phyloP scores from a whole-genome alignment of 2,329 filamentous ascomycete species.

The Truncatella angustata region DNA sequence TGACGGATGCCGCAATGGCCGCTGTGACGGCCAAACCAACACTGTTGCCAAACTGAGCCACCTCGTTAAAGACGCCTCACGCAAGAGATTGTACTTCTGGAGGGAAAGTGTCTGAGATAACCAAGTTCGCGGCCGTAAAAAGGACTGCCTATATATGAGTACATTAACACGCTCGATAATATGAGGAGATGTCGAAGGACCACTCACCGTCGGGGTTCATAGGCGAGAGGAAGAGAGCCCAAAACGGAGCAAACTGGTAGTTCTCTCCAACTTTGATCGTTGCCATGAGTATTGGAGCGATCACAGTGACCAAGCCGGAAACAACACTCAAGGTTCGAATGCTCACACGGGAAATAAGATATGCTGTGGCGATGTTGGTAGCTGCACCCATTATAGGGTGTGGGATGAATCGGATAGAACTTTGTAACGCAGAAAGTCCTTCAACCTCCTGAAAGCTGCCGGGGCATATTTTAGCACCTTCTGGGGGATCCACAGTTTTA shows the following conservation, averaged over 20 bases:
- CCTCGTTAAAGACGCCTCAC: slow-evolving; percentile 59
- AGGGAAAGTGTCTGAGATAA: slow-evolving; percentile 55
- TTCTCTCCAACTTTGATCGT: slow-evolving; percentile 42
- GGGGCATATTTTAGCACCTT: background rate
- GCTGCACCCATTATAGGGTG: slow-evolving; percentile 41
- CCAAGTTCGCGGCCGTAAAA: slow-evolving; percentile 53
- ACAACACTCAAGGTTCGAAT: slow-evolving; percentile 37
- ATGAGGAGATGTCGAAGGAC: no score
- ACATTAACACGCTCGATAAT: no score
- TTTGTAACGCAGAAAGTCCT: slow-evolving; percentile 33
- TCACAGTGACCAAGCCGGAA: slow-evolving; percentile 41
- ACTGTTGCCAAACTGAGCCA: slow-evolving; percentile 55
- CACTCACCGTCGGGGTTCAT: slow-evolving; percentile 39
- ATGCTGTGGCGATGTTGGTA: slow-evolving; percentile 40
- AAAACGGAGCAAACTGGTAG: slow-evolving; percentile 49
- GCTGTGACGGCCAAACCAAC: slow-evolving; percentile 51
- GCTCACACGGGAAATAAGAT: slow-evolving; percentile 36
- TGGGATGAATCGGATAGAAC: slow-evolving; percentile 42
- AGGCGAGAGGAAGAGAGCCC: slow-evolving; percentile 42
- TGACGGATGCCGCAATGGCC: slow-evolving; percentile 45
- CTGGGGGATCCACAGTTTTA: background rate
- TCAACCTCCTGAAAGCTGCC: slow-evolving; percentile 44
- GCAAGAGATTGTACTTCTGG: slow-evolving; percentile 54
- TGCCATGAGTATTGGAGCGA: slow-evolving; percentile 54
- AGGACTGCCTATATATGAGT: slow-evolving; percentile 32